Base-by-base conservation (phyloP, 2,329 filamentous ascomycete genomes). In the Cladobotryum mycophilum region DNA sequence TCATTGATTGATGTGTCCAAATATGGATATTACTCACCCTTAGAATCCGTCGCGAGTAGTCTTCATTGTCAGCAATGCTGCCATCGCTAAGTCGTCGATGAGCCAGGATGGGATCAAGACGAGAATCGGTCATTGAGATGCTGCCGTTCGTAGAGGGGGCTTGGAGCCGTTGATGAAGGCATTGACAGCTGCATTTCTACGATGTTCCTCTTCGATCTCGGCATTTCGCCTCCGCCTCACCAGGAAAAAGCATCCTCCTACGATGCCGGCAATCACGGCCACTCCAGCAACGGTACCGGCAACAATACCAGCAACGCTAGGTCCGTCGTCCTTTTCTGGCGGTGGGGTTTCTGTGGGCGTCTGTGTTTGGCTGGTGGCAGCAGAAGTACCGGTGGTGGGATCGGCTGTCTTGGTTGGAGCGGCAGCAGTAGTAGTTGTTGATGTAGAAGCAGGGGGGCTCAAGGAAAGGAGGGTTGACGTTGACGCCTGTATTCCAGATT, bases 1-100 rank as follows among this genome's bases (percentile, higher is more conserved):
- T 22, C 12, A 9, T 14, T 48, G 30, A 48, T 25, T 45, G 22
- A 47, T 14, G 9, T 38, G 17, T 30, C 17, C 38, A 15, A 41
- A 18, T 15, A 15, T 45, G 41, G 9, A 30, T 43, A 33, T n/a
- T 51, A 73, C 81, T 58, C 79, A 95, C 92, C 83, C 95, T 88
- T 65, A 97, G 80, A 70, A 97, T 96, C 72, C 88, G 87, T 72
- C 92, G 84, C 56, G 92, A 96, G 73, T 96, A 97, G 69, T 97
- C 92, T 71, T 95, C 84, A 71, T 96, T 95, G 68, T 97, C 92
- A 47, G 91, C 92, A 68, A 97, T 96, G 70, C 91, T 96, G 60
- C 92, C 92, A 63, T 93, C 89, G 71, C 92, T 96, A 73, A 92
- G 80, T 69, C 91, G 82, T 64, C 89, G 80, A 60, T 90, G 82